phyloP scores from a whole-genome alignment of 345 rosid species.

The Diplotaxis tenuifolia region DNA sequence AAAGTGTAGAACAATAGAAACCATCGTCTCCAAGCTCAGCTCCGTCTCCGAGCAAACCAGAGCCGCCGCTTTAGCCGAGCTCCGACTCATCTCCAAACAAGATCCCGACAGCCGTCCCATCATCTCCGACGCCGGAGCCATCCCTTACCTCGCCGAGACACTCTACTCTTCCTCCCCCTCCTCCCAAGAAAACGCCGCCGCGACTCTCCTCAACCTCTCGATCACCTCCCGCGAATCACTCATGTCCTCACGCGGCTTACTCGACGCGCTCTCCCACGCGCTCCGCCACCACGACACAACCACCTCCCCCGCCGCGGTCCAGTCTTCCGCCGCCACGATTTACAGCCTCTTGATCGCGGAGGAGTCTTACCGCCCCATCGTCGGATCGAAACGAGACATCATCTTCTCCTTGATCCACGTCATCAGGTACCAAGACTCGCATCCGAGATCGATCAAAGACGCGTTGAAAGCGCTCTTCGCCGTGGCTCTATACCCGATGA shows the following conservation, averaged over 20 bases:
- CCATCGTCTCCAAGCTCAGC: constrained; percentile 67
- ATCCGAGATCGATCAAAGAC: constrained; percentile 74
- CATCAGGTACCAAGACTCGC: constrained; percentile 48
- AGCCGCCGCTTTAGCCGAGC: constrained; percentile 66
- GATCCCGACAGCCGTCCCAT: constrained; percentile 67
- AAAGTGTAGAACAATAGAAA: constrained; percentile 56
- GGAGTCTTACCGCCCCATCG: constrained; percentile 75
- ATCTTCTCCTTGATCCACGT: constrained; percentile 69
- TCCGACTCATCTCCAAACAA: constrained; percentile 69
- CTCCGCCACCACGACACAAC: constrained; percentile 57
- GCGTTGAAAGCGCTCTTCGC: constrained; percentile 85
- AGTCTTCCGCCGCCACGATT: constrained; percentile 78
- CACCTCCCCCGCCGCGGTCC: constrained; percentile 67
- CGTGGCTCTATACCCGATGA: constrained; percentile 61
- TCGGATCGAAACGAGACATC: constrained; percentile 88
- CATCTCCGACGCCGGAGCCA: constrained; percentile 73
- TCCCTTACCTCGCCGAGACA: constrained; percentile 77
- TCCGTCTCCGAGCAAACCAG: constrained; percentile 83
- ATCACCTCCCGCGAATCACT: constrained; percentile 63
- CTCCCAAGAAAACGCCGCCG: constrained; percentile 82
- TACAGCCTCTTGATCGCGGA: constrained; percentile 73
- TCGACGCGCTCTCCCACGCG: constrained; percentile 82
- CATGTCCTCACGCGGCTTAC: constrained; percentile 82
- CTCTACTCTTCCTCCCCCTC: constrained; percentile 66
- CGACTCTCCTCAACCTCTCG: constrained; percentile 78